Conservation (phyloP, 192 early-diverging fungal genomes). For the Podila clonocystis region DNA sequence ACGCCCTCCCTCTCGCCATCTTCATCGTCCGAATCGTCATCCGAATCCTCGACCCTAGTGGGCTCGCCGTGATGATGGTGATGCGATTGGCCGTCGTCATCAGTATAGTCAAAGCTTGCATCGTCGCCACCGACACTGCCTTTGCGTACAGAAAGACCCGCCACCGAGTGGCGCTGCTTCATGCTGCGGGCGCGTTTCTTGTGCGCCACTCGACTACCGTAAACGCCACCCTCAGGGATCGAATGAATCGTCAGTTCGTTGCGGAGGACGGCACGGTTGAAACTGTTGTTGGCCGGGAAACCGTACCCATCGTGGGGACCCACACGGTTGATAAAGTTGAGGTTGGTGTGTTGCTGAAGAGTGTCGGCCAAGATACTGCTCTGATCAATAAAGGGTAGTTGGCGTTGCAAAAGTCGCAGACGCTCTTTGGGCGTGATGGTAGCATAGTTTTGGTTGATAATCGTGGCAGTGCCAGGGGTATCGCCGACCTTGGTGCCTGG, state of each 20-base stretch:
- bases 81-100: not conserved
- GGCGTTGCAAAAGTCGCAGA: constrained; percentile 16
- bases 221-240: constrained; percentile 14
- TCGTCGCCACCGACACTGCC: not conserved
- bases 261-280: constrained; percentile 9
- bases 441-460: constrained; percentile 20
- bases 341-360: constrained; percentile 12
- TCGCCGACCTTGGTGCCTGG: constrained; percentile 21
- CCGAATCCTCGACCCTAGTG: not conserved
- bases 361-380: constrained; percentile 24
- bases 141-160: constrained; percentile 1
- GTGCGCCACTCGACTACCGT: not conserved
- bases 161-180: constrained; percentile 13
- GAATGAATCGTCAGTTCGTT: constrained; percentile 24
- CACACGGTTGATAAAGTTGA: constrained; percentile 19
- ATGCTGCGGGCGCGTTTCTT: not conserved
- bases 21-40: constrained; percentile 3
- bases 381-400: constrained; percentile 4
- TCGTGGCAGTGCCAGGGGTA: constrained; percentile 14
- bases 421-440: constrained; percentile 19
- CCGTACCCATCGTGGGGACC: not conserved
- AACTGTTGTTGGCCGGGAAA: not conserved
- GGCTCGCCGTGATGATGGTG: constrained; percentile 3
- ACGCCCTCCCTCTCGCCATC: not conserved
- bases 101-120: constrained; percentile 2